Base-by-base conservation (phyloP, 305 asterid species). In the Fraxinus baroniana region DNA sequence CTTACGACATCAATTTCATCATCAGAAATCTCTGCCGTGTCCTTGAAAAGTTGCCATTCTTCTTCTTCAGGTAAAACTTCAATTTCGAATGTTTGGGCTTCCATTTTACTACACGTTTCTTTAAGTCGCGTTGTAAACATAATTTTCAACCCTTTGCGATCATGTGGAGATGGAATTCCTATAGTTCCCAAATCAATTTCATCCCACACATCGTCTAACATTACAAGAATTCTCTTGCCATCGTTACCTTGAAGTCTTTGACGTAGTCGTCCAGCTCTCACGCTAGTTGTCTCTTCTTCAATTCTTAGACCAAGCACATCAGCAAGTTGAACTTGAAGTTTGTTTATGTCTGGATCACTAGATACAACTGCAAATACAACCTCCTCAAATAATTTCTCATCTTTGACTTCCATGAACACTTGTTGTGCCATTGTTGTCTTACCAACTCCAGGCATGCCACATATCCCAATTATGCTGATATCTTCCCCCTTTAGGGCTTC, bases 321-420 rank as follows among this genome's bases (percentile, higher is more conserved):
- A 13, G 85, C 88, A 1, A 87, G 72, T 68, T 85, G 83, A 2
- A 1, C 35, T 7, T 90, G 88, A 33, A 88, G 77, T 64, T 60
- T 77, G 1, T 0, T 4, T 4, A 4, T 3, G 10, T 87, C 78
- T 32, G 3, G 52, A 0, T 74, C 1, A 36, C 79, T 86, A 32
- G 70, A 26, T 28, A 78, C 73, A 52, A 52, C 80, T 17, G 24
- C 80, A 7, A 39, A 39, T 39, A 12, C 46, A 39, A 8, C 0
- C 46, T 39, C 46, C 0, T 39, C 46, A 39, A 78, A 52, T 1
- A 78, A 17, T 26, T 9, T 44, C 26, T 39, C 84, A 78, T 3
- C 17, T 44, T 32, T 49, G 0, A 77, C 4, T 12, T 20, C 60
- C n/a, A n/a, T n/a, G n/a, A n/a, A n/a, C n/a, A n/a, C n/a, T n/a